A percentile compares a stretch with the other conserved stretches of the same genome.
Evolutionary conservation across 257 asterid genomes (phyloP).

Genomic region (Pogostemon cablin): DNA sequence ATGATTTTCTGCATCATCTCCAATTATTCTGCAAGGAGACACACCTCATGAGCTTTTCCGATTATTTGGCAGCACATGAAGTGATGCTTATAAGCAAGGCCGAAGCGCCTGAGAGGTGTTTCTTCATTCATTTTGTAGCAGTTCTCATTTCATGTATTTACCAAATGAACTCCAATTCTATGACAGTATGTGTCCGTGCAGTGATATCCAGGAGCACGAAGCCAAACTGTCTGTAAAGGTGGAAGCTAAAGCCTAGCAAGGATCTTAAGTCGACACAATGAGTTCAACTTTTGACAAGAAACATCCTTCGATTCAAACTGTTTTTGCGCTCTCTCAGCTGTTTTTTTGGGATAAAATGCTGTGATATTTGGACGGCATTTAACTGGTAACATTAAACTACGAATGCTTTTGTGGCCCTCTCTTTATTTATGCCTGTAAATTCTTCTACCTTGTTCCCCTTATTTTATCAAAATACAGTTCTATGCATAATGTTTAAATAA

Average conservation of each 20-base stretch:
- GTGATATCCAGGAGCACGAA: slow-evolving; percentile 69
- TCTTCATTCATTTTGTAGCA: slow-evolving; percentile 1
- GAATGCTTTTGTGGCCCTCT: slow-evolving; percentile 14
- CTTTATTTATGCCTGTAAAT: slow-evolving; percentile 10
- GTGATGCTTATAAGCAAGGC: slow-evolving; percentile 64
- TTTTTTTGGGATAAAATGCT: background rate
- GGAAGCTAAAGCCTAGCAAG: slow-evolving; percentile 55
- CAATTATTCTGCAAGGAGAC: slow-evolving; percentile 58
- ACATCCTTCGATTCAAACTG: too few species aligned
- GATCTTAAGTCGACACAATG: slow-evolving; percentile 22
- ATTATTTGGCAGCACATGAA: slow-evolving; percentile 50
- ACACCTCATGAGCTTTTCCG: slow-evolving; percentile 49
- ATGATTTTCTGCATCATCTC: slow-evolving; percentile 63
- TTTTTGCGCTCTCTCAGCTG: too few species aligned
- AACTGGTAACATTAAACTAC: background rate
- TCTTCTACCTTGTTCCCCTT: background rate
- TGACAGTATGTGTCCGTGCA: slow-evolving; percentile 37
- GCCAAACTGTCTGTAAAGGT: slow-evolving; percentile 43
- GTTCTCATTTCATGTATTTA: background rate
- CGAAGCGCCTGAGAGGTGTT: slow-evolving; percentile 86
- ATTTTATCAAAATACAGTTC: background rate
- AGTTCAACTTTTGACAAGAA: too few species aligned
- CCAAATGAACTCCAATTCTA: slow-evolving; percentile 13
- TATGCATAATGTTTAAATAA: too few species aligned
- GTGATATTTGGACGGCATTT: background rate